Evolutionary conservation across 2,329 filamentous ascomycete genomes (phyloP).

Genomic region (Curvularia eragrostidis): DNA sequence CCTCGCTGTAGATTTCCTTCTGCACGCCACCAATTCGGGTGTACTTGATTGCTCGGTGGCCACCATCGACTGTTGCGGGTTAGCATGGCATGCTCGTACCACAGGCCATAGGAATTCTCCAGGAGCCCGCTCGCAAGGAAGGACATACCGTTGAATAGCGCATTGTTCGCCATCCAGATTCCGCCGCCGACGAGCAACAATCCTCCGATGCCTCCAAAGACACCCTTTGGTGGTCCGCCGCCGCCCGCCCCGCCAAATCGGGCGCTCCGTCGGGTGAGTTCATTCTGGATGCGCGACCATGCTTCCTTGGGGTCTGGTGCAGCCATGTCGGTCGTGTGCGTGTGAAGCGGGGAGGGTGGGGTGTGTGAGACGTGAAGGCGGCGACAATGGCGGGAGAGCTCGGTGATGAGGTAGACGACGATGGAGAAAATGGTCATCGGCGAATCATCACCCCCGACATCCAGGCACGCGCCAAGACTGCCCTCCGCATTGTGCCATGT

Average conservation of each 20-base stretch:
- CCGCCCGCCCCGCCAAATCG: slow-evolving; percentile 59
- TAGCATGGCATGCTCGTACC: slow-evolving; percentile 19
- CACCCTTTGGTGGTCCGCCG: slow-evolving; percentile 57
- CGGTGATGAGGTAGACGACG: slow-evolving; percentile 40
- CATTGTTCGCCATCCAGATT: slow-evolving; percentile 64
- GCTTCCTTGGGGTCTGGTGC: slow-evolving; percentile 67
- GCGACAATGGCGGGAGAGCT: slow-evolving; percentile 26
- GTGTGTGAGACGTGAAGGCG: slow-evolving; percentile 39
- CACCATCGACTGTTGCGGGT: slow-evolving; percentile 78
- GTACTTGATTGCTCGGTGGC: slow-evolving; percentile 99
- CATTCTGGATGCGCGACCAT: slow-evolving; percentile 69
- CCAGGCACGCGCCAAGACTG: slow-evolving; percentile 26
- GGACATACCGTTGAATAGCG: slow-evolving; percentile 70
- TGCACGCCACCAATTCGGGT: slow-evolving; percentile 88
- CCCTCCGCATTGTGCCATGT: slow-evolving; percentile 18
- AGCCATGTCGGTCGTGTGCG: slow-evolving; percentile 36
- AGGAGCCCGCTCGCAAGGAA: background rate
- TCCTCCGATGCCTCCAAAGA: slow-evolving; percentile 62
- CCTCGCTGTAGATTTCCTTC: slow-evolving; percentile 96
- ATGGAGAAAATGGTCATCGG: slow-evolving; percentile 38
- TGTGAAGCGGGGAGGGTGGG: slow-evolving; percentile 42
- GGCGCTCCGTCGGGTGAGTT: slow-evolving; percentile 57
- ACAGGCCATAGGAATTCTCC: background rate
- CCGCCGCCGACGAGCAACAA: slow-evolving; percentile 63
- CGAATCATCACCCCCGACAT: slow-evolving; percentile 34